Evolutionary conservation across 441 rosid genomes (phyloP).

Genomic region (Erodium texanum): DNA sequence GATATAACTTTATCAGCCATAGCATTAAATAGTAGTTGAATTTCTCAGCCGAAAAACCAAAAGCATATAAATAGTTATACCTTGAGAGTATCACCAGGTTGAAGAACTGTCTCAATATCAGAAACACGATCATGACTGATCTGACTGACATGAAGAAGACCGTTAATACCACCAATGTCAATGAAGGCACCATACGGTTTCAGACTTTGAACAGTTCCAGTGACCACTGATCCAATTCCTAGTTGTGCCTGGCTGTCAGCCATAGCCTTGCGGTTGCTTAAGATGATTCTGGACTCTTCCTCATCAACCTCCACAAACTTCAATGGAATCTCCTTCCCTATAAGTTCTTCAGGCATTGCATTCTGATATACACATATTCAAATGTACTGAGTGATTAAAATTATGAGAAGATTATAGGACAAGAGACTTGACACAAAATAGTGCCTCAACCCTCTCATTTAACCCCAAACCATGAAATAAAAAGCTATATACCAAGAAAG

Average conservation of each 20-base stretch:
- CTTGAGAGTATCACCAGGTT: conserved; percentile 95
- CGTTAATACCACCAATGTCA: conserved; percentile 92
- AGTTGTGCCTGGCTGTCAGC: conserved; percentile 95
- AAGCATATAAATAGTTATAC: conserved; percentile 19
- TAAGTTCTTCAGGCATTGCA: conserved; percentile 76
- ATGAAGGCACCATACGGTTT: conserved; percentile 97
- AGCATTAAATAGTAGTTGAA: neutral
- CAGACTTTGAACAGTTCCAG: conserved; percentile 86
- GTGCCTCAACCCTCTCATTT: no score
- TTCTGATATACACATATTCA: conserved; percentile 36
- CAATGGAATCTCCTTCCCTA: conserved; percentile 64
- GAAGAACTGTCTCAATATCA: conserved; percentile 91
- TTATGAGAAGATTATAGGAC: no score
- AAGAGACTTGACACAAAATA: no score
- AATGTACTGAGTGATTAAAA: neutral
- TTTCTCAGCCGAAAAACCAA: neutral
- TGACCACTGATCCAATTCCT: conserved; percentile 89
- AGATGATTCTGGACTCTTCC: conserved; percentile 82
- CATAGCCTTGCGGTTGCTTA: conserved; percentile 96
- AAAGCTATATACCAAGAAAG: no score
- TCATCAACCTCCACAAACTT: conserved; percentile 96
- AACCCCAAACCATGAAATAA: no score
- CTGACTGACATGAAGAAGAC: conserved; percentile 96
- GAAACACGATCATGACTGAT: conserved; percentile 91
- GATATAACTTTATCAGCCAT: neutral